A percentile compares a stretch with the other conserved stretches of the same genome.
These are phyloP conservation scores for Geranomyces michiganensis DNA, from an alignment of 192 early-diverging fungal species.

Conservation along the genomic window DNA sequence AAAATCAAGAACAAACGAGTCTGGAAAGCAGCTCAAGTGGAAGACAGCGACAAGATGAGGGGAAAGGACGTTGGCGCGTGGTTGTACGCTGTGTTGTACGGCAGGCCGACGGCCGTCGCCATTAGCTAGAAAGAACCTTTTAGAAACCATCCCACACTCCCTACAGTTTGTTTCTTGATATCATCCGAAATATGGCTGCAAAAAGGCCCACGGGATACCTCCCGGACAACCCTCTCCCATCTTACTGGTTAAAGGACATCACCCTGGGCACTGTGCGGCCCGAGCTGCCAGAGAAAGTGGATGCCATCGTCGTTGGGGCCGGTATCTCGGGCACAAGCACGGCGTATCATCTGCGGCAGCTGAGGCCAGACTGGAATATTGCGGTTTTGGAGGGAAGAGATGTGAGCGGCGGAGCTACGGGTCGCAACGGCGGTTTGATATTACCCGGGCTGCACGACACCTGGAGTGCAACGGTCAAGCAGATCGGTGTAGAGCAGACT, in stretches of 20 bases:
- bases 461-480: slow-evolving; percentile 23
- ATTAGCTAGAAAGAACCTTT: too few relatives aligned
- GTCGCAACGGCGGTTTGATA: slow-evolving; percentile 57
- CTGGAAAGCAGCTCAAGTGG: too few relatives aligned
- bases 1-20: too few relatives aligned
- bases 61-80: too few relatives aligned
- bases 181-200: too few relatives aligned
- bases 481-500: slow-evolving; percentile 18
- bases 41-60: too few relatives aligned
- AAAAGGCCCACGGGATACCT: too few relatives aligned
- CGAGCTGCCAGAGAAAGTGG: slow-evolving; percentile 4
- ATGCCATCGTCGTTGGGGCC: slow-evolving; percentile 45
- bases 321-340: slow-evolving; percentile 49
- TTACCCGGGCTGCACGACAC: slow-evolving; percentile 34
- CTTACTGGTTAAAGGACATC: slow-evolving; percentile 37
- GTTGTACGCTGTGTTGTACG: too few relatives aligned
- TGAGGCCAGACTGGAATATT: slow-evolving; percentile 33
- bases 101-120: too few relatives aligned
- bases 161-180: too few relatives aligned
- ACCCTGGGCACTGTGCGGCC: neutral
- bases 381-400: slow-evolving; percentile 52
- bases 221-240: slow-evolving; percentile 5
- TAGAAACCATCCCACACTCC: too few relatives aligned
- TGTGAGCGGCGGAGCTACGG: slow-evolving; percentile 58
- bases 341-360: slow-evolving; percentile 44